These are phyloP conservation scores for Cyathus striatus DNA, from an alignment of 768 basidiomycete species.

Conservation along the genomic window DNA sequence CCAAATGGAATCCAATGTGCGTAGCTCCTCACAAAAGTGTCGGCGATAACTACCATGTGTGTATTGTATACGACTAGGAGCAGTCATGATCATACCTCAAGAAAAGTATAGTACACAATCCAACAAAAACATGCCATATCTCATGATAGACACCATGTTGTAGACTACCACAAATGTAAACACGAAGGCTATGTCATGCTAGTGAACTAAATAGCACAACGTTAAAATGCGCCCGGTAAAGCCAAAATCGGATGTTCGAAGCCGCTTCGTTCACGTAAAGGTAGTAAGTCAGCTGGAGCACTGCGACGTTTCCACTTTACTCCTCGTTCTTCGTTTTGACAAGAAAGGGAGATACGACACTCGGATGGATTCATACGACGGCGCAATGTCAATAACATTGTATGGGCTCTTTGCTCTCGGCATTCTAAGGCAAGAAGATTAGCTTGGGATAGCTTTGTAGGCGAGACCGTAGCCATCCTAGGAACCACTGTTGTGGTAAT, in stretches of 20 bases:
- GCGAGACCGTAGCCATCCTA: slow-evolving; percentile 34
- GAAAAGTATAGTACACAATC: too few species aligned
- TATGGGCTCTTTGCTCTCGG: slow-evolving; percentile 51
- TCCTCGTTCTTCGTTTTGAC: slow-evolving; percentile 21
- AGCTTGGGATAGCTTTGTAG: slow-evolving; percentile 44
- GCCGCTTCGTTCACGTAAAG: slow-evolving; percentile 42
- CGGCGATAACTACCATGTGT: too few species aligned
- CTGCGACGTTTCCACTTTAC: slow-evolving; percentile 48
- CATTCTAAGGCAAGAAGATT: slow-evolving; percentile 48
- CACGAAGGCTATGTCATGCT: neutral
- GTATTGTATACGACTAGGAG: too few species aligned
- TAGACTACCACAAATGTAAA: neutral
- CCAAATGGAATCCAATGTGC: neutral
- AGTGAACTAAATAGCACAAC: neutral
- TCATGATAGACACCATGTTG: too few species aligned
- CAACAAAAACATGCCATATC: too few species aligned
- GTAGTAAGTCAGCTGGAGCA: slow-evolving; percentile 57
- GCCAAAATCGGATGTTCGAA: slow-evolving; percentile 57
- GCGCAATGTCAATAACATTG: slow-evolving; percentile 63
- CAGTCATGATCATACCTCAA: too few species aligned
- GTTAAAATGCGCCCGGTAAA: slow-evolving; percentile 55
- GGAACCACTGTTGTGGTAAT: slow-evolving; percentile 46
- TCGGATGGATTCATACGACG: slow-evolving; percentile 47
- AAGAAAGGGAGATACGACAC: slow-evolving; percentile 11
- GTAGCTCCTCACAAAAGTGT: too few species aligned